A percentile compares a stretch with the other conserved stretches of the same genome.
Evolutionary conservation across 2,329 filamentous ascomycete genomes (phyloP).

Genomic region (Tympanopsis confertula): DNA sequence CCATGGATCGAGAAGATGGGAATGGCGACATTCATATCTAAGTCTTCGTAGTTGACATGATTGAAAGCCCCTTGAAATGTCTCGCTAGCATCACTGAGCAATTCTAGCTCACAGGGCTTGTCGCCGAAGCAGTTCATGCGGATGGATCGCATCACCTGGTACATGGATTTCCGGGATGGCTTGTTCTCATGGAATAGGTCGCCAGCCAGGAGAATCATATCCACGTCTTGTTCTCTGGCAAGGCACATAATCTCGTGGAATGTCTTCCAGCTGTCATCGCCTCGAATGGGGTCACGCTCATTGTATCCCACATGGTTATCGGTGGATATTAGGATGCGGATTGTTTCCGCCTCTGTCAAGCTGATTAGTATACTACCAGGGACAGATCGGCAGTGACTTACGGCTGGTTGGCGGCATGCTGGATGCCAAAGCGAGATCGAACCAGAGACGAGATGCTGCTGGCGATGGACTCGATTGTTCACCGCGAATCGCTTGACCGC

Average conservation of each 20-base stretch:
- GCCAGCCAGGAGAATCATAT: slow-evolving; percentile 91
- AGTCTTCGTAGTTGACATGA: slow-evolving; percentile 95
- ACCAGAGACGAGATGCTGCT: no score
- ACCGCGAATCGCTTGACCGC: no score
- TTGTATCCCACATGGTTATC: slow-evolving; percentile 97
- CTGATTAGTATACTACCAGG: no score
- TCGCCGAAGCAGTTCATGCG: slow-evolving; percentile 89
- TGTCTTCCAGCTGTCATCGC: slow-evolving; percentile 89
- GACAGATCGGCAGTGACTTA: no score
- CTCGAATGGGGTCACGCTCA: slow-evolving; percentile 85
- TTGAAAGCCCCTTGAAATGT: slow-evolving; percentile 83
- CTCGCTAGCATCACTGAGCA: slow-evolving; percentile 83
- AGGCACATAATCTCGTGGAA: slow-evolving; percentile 93
- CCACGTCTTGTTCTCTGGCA: slow-evolving; percentile 73
- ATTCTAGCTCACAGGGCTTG: slow-evolving; percentile 89
- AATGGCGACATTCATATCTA: slow-evolving; percentile 92
- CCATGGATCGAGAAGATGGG: slow-evolving; percentile 97
- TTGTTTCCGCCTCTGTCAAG: slow-evolving; percentile 54
- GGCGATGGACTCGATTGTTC: no score
- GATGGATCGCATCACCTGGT: slow-evolving; percentile 90
- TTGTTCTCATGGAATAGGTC: slow-evolving; percentile 98
- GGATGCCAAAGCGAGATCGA: no score
- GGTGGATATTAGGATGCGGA: slow-evolving; percentile 85
- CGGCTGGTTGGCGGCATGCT: no score
- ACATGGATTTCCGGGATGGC: slow-evolving; percentile 88